phyloP scores from a whole-genome alignment of 768 basidiomycete species.

The Chalciporus sphaerocephalus region DNA sequence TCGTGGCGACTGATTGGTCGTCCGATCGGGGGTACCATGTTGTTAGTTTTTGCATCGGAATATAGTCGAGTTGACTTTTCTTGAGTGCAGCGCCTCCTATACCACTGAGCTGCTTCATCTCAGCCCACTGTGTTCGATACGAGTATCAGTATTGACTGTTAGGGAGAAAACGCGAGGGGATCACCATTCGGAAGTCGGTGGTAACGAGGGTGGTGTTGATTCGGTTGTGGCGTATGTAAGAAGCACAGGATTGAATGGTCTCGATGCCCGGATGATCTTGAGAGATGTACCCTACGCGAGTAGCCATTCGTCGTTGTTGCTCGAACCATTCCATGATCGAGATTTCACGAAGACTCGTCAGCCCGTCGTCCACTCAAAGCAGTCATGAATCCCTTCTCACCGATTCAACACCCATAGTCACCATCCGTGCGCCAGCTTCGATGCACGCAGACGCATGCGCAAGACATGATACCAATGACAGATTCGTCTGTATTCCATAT shows the following conservation, averaged over 20 bases:
- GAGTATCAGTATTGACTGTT: constrained; percentile 2
- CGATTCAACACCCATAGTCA: constrained; percentile 47
- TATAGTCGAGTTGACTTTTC: constrained; percentile 37
- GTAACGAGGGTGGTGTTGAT: constrained; percentile 41
- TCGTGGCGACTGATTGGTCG: constrained; percentile 26
- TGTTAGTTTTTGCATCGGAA: constrained; percentile 28
- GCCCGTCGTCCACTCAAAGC: background rate
- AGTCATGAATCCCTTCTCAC: constrained; percentile 35
- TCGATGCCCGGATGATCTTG: constrained; percentile 42
- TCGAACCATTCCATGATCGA: constrained; percentile 45
- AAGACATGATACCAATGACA: constrained; percentile 50
- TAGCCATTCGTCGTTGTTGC: constrained; percentile 19
- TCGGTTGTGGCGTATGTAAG: constrained; percentile 39
- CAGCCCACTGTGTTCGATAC: constrained; percentile 33
- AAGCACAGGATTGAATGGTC: constrained; percentile 41
- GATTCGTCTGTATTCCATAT: constrained; percentile 45
- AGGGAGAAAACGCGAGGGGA: constrained; percentile 3
- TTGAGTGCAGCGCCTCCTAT: constrained; percentile 42
- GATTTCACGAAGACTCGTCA: constrained; percentile 3
- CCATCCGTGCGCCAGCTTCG: constrained; percentile 44
- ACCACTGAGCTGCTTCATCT: constrained; percentile 39
- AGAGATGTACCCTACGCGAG: background rate
- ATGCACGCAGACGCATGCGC: constrained; percentile 53
- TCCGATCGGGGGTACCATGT: constrained; percentile 27
- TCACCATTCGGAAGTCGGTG: constrained; percentile 40